phyloP scores from a whole-genome alignment of 306 rosid species.

The Ormosia semicastrata region DNA sequence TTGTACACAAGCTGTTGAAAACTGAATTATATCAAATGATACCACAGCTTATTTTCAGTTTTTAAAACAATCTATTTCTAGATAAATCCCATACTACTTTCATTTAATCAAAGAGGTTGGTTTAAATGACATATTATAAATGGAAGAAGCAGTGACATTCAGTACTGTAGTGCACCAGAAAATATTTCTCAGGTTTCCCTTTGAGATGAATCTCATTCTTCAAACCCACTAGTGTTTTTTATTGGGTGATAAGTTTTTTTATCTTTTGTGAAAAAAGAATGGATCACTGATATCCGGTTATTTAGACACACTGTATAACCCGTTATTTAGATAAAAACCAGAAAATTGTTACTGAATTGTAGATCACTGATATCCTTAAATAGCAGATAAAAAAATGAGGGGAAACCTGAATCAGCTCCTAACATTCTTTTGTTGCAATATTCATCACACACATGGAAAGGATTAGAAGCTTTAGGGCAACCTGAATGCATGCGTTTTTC shows the following conservation, averaged over 20 bases:
- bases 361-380: neutral
- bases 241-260: neutral
- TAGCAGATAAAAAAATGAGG: constrained; percentile 5
- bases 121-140: neutral
- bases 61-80: neutral
- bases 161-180: neutral
- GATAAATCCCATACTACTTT: neutral
- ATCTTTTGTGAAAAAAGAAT: neutral
- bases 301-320: neutral
- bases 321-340: neutral
- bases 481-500: constrained; percentile 40
- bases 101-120: neutral
- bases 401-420: constrained; percentile 53
- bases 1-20: neutral
- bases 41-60: neutral
- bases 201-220: neutral
- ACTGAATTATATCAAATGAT: neutral
- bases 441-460: constrained; percentile 59
- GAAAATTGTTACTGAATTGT: neutral
- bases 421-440: constrained; percentile 41
- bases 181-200: neutral
- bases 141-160: neutral
- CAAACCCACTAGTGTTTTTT: neutral
- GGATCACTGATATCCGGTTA: too few relatives aligned
- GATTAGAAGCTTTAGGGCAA: constrained; percentile 68